These are phyloP conservation scores for Solanum chiquidenum DNA, from an alignment of 257 asterid species.

Conservation along the genomic window DNA sequence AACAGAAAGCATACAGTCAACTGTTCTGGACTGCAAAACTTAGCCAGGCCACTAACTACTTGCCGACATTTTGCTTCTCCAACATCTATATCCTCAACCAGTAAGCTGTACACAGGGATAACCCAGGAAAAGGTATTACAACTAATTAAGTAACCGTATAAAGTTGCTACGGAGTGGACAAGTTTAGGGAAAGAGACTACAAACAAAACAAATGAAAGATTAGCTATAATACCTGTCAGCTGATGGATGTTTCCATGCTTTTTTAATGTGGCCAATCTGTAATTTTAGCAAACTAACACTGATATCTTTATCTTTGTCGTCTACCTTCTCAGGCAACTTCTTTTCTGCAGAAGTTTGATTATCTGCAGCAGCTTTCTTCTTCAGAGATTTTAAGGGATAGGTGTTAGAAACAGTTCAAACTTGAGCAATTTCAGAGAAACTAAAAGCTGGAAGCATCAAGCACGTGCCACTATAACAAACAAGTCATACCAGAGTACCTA, in stretches of 20 bases:
- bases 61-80: slow-evolving; percentile 89
- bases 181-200: background rate
- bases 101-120: slow-evolving; percentile 41
- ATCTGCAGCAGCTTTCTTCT: slow-evolving; percentile 42
- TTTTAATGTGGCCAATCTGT: slow-evolving; percentile 75
- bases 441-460: background rate
- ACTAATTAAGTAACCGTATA: background rate
- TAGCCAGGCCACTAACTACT: slow-evolving; percentile 96
- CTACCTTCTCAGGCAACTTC: slow-evolving; percentile 41
- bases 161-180: background rate
- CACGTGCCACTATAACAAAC: background rate
- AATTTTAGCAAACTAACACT: slow-evolving; percentile 78
- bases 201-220: background rate
- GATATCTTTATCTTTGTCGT: slow-evolving; percentile 54
- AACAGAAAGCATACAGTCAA: slow-evolving; percentile 43
- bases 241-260: slow-evolving; percentile 93
- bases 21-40: slow-evolving; percentile 76
- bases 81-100: slow-evolving; percentile 96
- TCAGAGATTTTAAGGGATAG: slow-evolving; percentile 10
- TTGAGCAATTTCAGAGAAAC: background rate
- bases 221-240: slow-evolving; percentile 65
- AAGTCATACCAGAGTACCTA: background rate
- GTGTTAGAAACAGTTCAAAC: background rate
- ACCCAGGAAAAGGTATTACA: background rate
- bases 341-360: slow-evolving; percentile 44